Base-by-base conservation (phyloP, 805 yeast species). In the Wickerhamiella alocasiicola region DNA sequence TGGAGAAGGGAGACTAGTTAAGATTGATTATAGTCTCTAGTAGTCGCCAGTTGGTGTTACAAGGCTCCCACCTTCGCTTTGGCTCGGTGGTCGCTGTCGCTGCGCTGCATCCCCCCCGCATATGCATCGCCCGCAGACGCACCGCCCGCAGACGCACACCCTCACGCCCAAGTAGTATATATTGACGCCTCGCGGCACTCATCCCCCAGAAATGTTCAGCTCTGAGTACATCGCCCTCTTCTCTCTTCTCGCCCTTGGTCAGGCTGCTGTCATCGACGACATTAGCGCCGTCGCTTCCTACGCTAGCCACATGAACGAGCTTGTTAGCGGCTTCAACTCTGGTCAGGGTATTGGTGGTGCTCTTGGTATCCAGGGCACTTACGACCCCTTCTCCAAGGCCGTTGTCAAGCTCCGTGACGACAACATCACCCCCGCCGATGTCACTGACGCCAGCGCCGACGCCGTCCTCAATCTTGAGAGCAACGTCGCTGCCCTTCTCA, bases 281-380 rank as follows among this genome's bases (percentile, higher is more conserved):
- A 43, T 44, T 30, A 18, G 33, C 38, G 30, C 39, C 25, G 49
- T 44, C 33, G 17, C 35, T 41, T 20, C 47, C 24, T 44, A 44
- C n/a, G 52, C 49, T 26, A n/a, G 39, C 35, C 18, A 35, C 23
- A 45, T 50, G 25, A 30, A 30, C 27, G 19, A 35, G 27, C 23
- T 17, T 13, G 49, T 52, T 23, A 3, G n/a, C 25, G 37, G 35
- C 39, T 49, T 45, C 46, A 16, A 28, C 33, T 28, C 43, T n/a
- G 46, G 37, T 21, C 44, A 46, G 26, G 57, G 59, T 23, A 41
- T 55, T 18, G 31, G 15, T 15, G 59, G 56, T 40, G 60, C 59
- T 26, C 49, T 55, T 9, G 45, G 45, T 26, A 54, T 56, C 43
- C 60, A 56, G 55, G 27, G 17, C 17, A 37, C 38, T n/a, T 42